Base-by-base conservation (phyloP, 495 filamentous ascomycete genomes). In the Penicillium roqueforti region DNA sequence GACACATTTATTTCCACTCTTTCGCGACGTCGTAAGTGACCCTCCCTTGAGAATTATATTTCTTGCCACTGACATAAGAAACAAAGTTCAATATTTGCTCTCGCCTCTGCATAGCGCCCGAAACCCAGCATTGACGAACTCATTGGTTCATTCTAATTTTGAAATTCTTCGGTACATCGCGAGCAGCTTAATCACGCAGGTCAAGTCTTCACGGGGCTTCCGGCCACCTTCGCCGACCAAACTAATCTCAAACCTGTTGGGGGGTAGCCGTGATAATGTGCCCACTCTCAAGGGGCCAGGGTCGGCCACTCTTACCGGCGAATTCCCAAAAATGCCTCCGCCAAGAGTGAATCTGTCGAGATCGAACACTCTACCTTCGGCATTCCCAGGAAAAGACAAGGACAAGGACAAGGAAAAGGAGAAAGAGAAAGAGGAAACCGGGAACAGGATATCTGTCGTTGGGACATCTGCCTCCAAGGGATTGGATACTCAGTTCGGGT, bases 221-320 rank as follows among this genome's bases (percentile, higher is more conserved):
- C 79, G 90, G 19, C 84, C 87, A 10, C 81, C 85, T 10, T 96
- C 91, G 9, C 92, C 93, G 0, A 89, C 92, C 32, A 98, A 97
- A 68, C 71, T 97, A 61, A 78, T 98, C 23, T 93, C 91, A 0
- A 93, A 81, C 58, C 80, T 98, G 46, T 75, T 96, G 28, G 82
- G 82, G 42, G 80, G 81, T 18, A 79, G 72, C 29, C 74, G 72
- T 32, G 74, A 77, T 1, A 65, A 63, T 39, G 57, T 59, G 0
- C 60, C 70, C 3, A 68, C 58, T 8, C 42, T 67, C 11, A 77
- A 76, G 53, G 54, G 53, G 63, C 58, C 76, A 63, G 67, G 54
- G 4, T 73, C 71, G 32, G 69, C 66, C 16, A 67, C 69, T 16
- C 55, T 72, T 25, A 56, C 70, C 26, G 72, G 68, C 5, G 70